Evolutionary conservation across 176 grass and related monocot species (phyloP), one percentile per base, ranked within the genome.

Genomic region (Carex cristatella): DNA sequence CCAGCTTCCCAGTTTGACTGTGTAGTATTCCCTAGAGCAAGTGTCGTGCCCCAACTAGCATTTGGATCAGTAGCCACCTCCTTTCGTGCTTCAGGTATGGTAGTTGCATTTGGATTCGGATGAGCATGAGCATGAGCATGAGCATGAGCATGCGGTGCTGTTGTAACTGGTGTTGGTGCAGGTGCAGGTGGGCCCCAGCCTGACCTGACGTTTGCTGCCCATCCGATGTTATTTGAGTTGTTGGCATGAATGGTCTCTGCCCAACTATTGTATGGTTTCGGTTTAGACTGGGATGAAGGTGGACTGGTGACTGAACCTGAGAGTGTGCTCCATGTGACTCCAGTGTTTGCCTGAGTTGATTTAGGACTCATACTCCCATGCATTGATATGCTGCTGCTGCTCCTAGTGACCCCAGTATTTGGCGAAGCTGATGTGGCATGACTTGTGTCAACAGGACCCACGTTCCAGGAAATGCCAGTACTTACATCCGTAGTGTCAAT

Each of bases 11-110:
- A 83, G 42, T 83, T 62, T 5, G 81, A 66, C 42, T 83, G 42
- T 69, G 83, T 92, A 82, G 78, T 95, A 87, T 90, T 90, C 6
- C 70, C 77, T 40, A 86, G 89, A 71, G 84, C 92, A 51, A 85
- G 33, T 53, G 88, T 80, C 42, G 86, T 91, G 79, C 90, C 92
- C 87, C 88, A 89, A 70, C 87, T 69, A 79, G 87, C 70, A 80
- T 68, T 86, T 28, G 81, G 68, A 57, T 79, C 80, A 23, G 35
- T 76, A 65, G 69, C 89, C 40, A 71, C 90, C 37, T 88, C 90
- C 59, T 76, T 87, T 80, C 81, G 85, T 65, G 79, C 81, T 59
- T 56, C 82, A 18, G 33, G 35, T 8, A 67, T 83, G n/a, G 61
- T 1, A 30, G 66, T 3, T 55, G 87, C 16, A 58, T 55, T 79